Conservation (phyloP, 805 yeast species). For the Monosporozyma servazzii region DNA sequence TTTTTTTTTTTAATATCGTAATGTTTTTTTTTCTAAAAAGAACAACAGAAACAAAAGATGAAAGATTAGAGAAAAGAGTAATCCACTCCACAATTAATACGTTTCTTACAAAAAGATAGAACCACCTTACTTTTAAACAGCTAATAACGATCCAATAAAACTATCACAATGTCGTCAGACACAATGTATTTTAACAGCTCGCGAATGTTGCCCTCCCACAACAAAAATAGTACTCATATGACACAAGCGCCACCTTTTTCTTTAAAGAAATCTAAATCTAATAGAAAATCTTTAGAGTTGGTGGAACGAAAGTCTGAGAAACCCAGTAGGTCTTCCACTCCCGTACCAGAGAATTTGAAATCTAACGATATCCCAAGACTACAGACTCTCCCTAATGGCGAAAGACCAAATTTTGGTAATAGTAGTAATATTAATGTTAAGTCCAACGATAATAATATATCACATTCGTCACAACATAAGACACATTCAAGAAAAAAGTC, state of each 20-base stretch:
- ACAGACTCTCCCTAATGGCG: slow-evolving; percentile 27
- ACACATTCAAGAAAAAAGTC: slow-evolving; percentile 3
- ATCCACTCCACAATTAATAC: background rate
- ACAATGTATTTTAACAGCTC: slow-evolving; percentile 28
- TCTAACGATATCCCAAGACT: slow-evolving; percentile 14
- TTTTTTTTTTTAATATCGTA: background rate
- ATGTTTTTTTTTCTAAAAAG: background rate
- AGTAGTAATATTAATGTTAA: slow-evolving; percentile 1
- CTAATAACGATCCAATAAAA: background rate
- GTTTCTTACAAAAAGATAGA: background rate
- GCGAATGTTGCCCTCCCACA: slow-evolving; percentile 19
- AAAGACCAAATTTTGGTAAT: slow-evolving; percentile 27
- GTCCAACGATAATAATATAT: background rate
- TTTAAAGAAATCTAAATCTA: background rate
- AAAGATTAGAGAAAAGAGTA: background rate
- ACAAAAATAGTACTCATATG: slow-evolving; percentile 18
- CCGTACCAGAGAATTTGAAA: background rate
- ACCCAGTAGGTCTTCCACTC: background rate
- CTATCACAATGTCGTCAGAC: slow-evolving; percentile 23
- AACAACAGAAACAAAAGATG: background rate
- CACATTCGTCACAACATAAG: background rate
- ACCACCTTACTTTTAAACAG: background rate
- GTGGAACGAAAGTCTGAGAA: background rate
- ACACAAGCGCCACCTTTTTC: background rate
- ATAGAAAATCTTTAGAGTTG: slow-evolving; percentile 3